Evolutionary conservation across 768 basidiomycete genomes (phyloP).

Genomic region (Tricholomella constricta): DNA sequence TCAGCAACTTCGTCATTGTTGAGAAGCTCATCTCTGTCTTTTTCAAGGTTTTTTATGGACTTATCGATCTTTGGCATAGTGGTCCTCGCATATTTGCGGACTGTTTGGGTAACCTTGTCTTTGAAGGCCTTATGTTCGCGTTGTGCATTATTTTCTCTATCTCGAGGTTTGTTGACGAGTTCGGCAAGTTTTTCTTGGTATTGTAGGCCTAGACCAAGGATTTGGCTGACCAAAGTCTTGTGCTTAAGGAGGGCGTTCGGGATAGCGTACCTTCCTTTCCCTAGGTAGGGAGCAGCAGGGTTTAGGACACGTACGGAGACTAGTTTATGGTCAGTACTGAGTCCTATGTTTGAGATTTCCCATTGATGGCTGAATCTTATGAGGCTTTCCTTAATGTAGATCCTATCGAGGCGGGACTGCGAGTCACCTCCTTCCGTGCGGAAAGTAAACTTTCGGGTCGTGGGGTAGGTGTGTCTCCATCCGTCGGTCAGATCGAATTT

Average conservation of each 20-base stretch:
- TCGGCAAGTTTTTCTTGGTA: too few species aligned
- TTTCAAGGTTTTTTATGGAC: neutral
- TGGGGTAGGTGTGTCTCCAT: neutral
- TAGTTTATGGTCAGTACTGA: constrained; percentile 11
- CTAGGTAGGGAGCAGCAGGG: neutral
- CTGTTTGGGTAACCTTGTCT: neutral
- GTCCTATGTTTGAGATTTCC: constrained; percentile 1
- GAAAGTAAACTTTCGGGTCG: neutral
- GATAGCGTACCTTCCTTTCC: neutral
- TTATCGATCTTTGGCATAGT: neutral
- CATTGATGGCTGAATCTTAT: constrained; percentile 7
- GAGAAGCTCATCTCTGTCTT: neutral
- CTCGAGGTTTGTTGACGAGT: too few species aligned
- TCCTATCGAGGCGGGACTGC: constrained; percentile 9
- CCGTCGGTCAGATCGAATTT: neutral
- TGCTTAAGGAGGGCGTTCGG: neutral
- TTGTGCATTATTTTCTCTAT: constrained; percentile 1
- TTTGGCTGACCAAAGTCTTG: neutral
- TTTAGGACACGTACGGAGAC: neutral
- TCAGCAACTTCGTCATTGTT: neutral
- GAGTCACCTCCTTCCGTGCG: neutral
- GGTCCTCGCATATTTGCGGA: neutral
- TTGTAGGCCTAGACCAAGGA: neutral
- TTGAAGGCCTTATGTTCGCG: neutral
- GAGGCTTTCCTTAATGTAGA: constrained; percentile 1